Evolutionary conservation across 176 grass and related monocot species (phyloP).

Genomic region (Neostapfia colusana): DNA sequence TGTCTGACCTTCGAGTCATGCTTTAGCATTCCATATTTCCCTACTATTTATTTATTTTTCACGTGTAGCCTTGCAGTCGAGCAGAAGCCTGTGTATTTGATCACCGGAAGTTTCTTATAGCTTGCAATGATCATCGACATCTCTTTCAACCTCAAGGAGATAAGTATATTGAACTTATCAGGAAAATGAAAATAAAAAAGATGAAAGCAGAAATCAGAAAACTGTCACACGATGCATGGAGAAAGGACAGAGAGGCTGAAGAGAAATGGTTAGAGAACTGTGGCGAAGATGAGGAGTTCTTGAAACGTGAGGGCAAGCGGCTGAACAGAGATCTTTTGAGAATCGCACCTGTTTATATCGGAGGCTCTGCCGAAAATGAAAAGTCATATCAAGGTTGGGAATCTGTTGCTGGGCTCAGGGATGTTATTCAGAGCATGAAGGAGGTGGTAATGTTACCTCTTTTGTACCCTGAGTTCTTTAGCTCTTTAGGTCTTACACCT

Average conservation of each 20-base stretch:
- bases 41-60: constrained; percentile 33
- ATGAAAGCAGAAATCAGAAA: constrained; percentile 77
- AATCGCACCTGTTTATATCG: constrained; percentile 90
- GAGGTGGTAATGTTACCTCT: constrained; percentile 95
- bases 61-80: constrained; percentile 83
- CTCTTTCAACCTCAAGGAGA: constrained; percentile 87
- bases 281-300: constrained; percentile 96
- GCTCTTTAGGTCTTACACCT: constrained; percentile 74
- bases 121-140: constrained; percentile 85
- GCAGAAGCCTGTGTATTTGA: constrained; percentile 89
- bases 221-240: constrained; percentile 75
- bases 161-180: constrained; percentile 59
- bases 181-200: constrained; percentile 84
- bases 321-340: constrained; percentile 88
- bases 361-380: constrained; percentile 71
- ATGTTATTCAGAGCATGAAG: constrained; percentile 92
- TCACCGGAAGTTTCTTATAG: constrained; percentile 97
- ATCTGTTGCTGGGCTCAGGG: constrained; percentile 91
- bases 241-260: constrained; percentile 83
- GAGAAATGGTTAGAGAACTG: constrained; percentile 99
- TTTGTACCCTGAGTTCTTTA: constrained; percentile 85
- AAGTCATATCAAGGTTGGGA: constrained; percentile 78
- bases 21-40: constrained; percentile 4
- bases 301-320: constrained; percentile 88
- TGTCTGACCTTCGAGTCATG: constrained; percentile 18